Evolutionary conservation across 2,329 filamentous ascomycete species (phyloP), one percentile per base, ranked within the genome.

Genomic region (Exophiala bonariae): DNA sequence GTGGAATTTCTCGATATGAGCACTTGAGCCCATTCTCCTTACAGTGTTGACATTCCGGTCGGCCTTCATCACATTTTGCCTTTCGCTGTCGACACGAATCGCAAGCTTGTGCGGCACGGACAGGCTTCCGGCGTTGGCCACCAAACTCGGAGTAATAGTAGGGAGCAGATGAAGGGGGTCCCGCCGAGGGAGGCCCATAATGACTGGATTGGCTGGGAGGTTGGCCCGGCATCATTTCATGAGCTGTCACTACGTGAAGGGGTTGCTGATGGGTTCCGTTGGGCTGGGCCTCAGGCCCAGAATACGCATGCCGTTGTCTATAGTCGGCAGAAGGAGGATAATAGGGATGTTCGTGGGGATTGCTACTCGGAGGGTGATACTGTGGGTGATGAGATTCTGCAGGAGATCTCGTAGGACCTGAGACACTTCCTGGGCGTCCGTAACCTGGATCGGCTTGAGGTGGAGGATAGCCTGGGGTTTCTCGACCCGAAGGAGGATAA

Each of bases 11-110:
- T 56, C 91, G 84, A 67, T 96, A 97, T 66, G 88, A 85, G 72
- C 89, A 99, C 43, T 83, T 78, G 23, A 89, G 78, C 56, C 80
- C 84, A 64, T 95, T 95, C 58, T 97, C 91, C 60, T 86, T 86
- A 66, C 93, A 99, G 60, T 83, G 82, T 31, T 85, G 89, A 63
- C 89, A 92, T 60, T 87, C 86, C 2, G 87, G 90, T 56, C 86
- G 83, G 9, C 84, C 83, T 72, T 96, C 90, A 60, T 95, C 89
- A 65, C 90, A 96, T 69, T 95, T 95, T 11, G 89, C 89, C 68
- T 95, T 96, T 31, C 92, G 79, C 51, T 87, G 80, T 49, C 90
- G 83, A 68, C 90, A 96, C 66, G 86, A 88, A 62, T 95, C 90
- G 68, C 93, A 99, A 30, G 93, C 93, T 85, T 95, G 59, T 13